phyloP scores from a whole-genome alignment of 306 rosid species.

The Arachis stenosperma region DNA sequence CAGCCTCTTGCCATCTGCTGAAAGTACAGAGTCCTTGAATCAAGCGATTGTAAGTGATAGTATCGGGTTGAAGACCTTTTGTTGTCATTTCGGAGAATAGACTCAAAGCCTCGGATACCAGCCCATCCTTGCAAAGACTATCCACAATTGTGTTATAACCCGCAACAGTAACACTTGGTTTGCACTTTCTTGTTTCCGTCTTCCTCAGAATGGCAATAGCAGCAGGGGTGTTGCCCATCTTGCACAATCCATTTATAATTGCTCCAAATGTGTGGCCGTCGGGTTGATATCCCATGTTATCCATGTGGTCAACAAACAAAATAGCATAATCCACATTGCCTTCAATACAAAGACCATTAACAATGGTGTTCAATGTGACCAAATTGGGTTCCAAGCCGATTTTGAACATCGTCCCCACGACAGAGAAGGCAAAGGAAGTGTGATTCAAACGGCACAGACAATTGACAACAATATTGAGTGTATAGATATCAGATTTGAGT shows the following conservation, averaged over 20 bases:
- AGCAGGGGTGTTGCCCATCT: conserved; percentile 7
- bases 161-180: not conserved
- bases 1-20: conserved; percentile 33
- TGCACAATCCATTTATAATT: conserved; percentile 42
- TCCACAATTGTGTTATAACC: conserved; percentile 37
- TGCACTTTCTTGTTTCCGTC: conserved; percentile 34
- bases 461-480: conserved; percentile 21
- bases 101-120: conserved; percentile 31
- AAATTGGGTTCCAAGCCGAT: conserved; percentile 13
- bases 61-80: conserved; percentile 10
- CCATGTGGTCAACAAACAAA: conserved; percentile 10
- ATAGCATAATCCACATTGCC: conserved; percentile 10
- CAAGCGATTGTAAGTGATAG: conserved; percentile 30
- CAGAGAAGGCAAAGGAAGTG: conserved; percentile 13
- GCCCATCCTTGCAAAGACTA: conserved; percentile 33
- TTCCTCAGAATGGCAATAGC: conserved; percentile 31
- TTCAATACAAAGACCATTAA: conserved; percentile 33
- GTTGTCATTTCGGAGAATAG: conserved; percentile 42
- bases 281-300: conserved; percentile 10
- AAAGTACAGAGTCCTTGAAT: conserved; percentile 35
- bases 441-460: conserved; percentile 23
- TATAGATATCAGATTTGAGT: not conserved
- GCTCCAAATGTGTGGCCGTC: conserved; percentile 32
- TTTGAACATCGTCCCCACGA: conserved; percentile 13
- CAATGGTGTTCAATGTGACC: not conserved